Evolutionary conservation across 192 early-diverging fungal species (phyloP).

Genomic region (Coemansia sp.): DNA sequence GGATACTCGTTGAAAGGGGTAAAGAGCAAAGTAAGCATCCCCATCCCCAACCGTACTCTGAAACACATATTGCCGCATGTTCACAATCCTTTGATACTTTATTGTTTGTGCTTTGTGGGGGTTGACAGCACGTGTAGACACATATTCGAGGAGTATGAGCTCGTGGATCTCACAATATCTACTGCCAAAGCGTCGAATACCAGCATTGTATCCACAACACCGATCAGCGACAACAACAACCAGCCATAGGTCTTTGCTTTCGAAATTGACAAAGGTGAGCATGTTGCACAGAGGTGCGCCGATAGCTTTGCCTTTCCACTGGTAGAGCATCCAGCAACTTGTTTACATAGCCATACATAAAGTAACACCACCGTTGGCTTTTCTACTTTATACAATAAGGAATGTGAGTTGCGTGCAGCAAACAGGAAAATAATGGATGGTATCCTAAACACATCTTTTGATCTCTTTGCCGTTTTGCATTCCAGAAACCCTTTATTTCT

Average conservation of each 20-base stretch:
- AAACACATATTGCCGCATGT: not conserved
- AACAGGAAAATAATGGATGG: not conserved
- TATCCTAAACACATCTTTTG: not conserved
- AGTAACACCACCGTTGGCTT: not conserved
- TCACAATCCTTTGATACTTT: not conserved
- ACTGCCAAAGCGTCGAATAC: not conserved
- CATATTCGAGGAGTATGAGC: not conserved
- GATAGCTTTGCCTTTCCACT: not conserved
- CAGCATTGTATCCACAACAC: not conserved
- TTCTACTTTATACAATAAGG: not conserved
- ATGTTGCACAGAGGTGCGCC: not conserved
- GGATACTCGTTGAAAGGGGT: no score
- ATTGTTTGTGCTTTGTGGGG: not conserved
- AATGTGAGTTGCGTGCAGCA: not conserved
- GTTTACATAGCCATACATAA: slow-evolving; percentile 1
- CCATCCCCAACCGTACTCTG: not conserved
- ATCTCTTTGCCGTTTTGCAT: not conserved
- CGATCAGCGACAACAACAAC: not conserved
- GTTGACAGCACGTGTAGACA: not conserved
- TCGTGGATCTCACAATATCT: not conserved
- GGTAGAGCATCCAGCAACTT: not conserved
- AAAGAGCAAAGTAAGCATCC: not conserved
- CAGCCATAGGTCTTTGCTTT: not conserved
- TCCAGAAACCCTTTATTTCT: not conserved
- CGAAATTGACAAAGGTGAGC: not conserved